Percentiles rank a stretch among this genome's conserved stretches.
Conservation (phyloP, 1,284 basidiomycete species). For the Microbotryum lychnidis-dioicae region DNA sequence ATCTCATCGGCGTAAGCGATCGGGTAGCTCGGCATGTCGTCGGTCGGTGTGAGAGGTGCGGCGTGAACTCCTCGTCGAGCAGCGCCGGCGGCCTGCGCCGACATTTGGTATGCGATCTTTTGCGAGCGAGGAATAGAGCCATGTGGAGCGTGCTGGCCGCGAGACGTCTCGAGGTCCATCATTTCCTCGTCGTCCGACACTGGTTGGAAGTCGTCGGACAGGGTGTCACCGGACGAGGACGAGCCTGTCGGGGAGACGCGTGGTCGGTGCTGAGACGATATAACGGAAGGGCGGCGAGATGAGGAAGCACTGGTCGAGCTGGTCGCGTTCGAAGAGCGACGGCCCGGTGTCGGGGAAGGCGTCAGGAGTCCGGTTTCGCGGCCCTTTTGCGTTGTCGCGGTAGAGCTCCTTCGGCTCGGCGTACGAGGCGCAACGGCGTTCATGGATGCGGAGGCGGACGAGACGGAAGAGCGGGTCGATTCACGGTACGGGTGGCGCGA, state of each 20-base stretch:
- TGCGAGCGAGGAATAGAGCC: not conserved
- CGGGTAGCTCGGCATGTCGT: not conserved
- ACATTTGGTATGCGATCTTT: not conserved
- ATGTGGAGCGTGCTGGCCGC: not conserved
- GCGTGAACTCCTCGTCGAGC: no score
- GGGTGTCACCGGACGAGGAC: slow-evolving; percentile 20
- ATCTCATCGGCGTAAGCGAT: no score
- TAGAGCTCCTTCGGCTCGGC: not conserved
- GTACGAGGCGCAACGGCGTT: not conserved
- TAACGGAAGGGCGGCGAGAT: slow-evolving; percentile 5
- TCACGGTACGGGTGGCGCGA: not conserved
- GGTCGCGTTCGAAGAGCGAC: no score
- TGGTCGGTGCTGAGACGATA: not conserved
- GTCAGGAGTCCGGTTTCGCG: slow-evolving; percentile 13
- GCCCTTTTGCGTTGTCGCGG: no score
- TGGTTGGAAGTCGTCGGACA: slow-evolving; percentile 22
- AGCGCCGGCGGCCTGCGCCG: no score
- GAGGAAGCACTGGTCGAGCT: not conserved
- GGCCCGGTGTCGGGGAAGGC: slow-evolving; percentile 5
- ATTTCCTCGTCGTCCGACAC: slow-evolving; percentile 13
- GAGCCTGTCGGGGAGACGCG: slow-evolving; percentile 18
- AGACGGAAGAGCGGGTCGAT: slow-evolving; percentile 1
- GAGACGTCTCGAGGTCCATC: not conserved
- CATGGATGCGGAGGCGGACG: not conserved
- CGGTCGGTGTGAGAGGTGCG: not conserved